Evolutionary conservation across 2,329 filamentous ascomycete genomes (phyloP), one percentile per base, ranked within the genome.

Genomic region (Trichoderma hamatum): DNA sequence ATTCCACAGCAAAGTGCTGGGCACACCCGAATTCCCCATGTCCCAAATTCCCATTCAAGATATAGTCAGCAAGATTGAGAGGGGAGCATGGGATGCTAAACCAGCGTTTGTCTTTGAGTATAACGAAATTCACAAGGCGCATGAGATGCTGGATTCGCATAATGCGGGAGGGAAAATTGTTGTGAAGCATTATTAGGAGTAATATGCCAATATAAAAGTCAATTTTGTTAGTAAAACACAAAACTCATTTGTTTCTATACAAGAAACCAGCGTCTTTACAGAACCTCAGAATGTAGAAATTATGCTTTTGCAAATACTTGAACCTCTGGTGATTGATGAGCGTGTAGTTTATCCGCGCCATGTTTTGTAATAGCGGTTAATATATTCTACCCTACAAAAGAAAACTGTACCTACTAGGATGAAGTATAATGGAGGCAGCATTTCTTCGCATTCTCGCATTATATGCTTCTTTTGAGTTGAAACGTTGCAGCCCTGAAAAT

Each of bases 1-100:
- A 34, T 84, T 83, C 72, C 76, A 78, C 6, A 82, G 80, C 69
- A 78, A 78, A 62, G 78, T 78, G 3, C 73, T 82, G 43, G 80
- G 77, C 5, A 75, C 64, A 2, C 70, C 71, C 0, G 79, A 76
- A 19, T 82, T 82, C 61, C 78, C 81, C 7, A 60, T 82, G 34
- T 78, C 77, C 0, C 74, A 73, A 24, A 76, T 83, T n/a, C 81
- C 80, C 6, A 70, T 83, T 36, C 76, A 77, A 49, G 75, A 78
- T 5, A 81, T 83, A 69, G 75, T 80, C 6, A 60, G 70, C 21
- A 80, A 78, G 72, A 76, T 81, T 59, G 80, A 76, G n/a, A 71
- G 75, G 6, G 75, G 76, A 1, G 74, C 71, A 43, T 80, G 76
- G 72, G 73, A 79, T 62, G 79, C 79, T 1, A 75, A 73, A 60